Evolutionary conservation across 108 stramenopile species (phyloP), one percentile per base, ranked within the genome.

Genomic region (Nitzschia sp.): DNA sequence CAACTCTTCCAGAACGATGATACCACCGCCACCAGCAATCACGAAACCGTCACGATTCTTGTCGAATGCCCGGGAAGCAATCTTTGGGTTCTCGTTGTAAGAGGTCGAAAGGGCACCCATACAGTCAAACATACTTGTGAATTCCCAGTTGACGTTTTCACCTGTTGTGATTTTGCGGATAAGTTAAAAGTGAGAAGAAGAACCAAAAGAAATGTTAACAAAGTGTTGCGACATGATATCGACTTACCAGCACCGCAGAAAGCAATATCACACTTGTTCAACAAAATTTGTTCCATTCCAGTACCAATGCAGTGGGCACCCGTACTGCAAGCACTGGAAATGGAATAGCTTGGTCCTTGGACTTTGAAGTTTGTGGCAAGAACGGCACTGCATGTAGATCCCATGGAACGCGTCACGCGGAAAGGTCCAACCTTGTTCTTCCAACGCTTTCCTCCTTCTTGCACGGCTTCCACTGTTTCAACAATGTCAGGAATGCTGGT

Each of bases 21-120:
- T 89, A 29, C 97, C 99, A 48, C 97, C 96, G 3, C 99, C 99
- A 45, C 98, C 99, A 62, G 95, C 99, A 87, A 99, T 98, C 54
- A 98, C 97, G 83, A 99, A 99, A 25, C 99, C 99, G 68, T 97
- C 97, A 26, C 99, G 88, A 70, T 76, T 89, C 84, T 94, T 94
- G 79, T 98, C 98, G 60, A 99, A 99, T 8, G 99, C 97, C 29
- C 95, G 84, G 47, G 87, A 87, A 0, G 96, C 96, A 38, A 83
- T 83, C 66, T 85, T 79, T 46, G 97, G 97, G 23, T 76, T 80
- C 19, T 96, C 97, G 62, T 98, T 96, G 81, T 92, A 92, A 15
- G 78, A 72, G 2, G 97, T 96, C 36, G 90, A 90, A 24, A 98
- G 82, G 1, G 99, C 99, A 49, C 95, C 95, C 95, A 96, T 96